A percentile compares a stretch with the other conserved stretches of the same genome.
Conservation (phyloP, 2,329 filamentous ascomycete species). For the Teratosphaeriaceae sp. region DNA sequence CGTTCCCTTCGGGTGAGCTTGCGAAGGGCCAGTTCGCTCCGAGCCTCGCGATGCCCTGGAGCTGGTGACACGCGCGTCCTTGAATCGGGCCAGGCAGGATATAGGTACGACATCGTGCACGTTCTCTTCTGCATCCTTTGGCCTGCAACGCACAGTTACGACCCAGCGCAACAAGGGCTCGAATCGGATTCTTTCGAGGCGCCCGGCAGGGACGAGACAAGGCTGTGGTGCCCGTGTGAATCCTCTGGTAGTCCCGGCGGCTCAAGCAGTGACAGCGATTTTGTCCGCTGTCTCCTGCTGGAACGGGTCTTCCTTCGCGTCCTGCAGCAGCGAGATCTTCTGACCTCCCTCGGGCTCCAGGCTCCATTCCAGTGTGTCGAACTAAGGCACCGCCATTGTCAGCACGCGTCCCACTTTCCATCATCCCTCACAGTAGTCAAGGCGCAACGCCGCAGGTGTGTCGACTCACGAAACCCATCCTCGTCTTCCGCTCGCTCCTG, state of each 20-base stretch:
- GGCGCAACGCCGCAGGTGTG: neutral
- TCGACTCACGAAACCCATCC: conserved; percentile 50
- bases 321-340: conserved; percentile 70
- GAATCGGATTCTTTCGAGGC: no score
- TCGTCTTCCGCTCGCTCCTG: conserved; percentile 62
- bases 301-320: conserved; percentile 59
- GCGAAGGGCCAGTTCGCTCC: no score
- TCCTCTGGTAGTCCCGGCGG: neutral
- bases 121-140: no score
- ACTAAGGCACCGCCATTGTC: conserved; percentile 42
- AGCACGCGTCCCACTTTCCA: conserved; percentile 3
- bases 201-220: neutral
- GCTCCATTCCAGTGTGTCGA: conserved; percentile 88
- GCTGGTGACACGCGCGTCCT: no score
- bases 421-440: neutral
- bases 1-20: no score
- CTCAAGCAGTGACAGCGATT: conserved; percentile 4
- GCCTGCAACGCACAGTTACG: no score
- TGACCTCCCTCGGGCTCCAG: conserved; percentile 60
- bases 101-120: no score
- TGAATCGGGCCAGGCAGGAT: no score
- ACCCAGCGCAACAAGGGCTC: no score
- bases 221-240: neutral
- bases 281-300: conserved; percentile 17
- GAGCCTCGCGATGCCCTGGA: no score